These are phyloP conservation scores for Parathielavia hyrcaniae DNA, from an alignment of 495 filamentous ascomycete species.

Conservation along the genomic window DNA sequence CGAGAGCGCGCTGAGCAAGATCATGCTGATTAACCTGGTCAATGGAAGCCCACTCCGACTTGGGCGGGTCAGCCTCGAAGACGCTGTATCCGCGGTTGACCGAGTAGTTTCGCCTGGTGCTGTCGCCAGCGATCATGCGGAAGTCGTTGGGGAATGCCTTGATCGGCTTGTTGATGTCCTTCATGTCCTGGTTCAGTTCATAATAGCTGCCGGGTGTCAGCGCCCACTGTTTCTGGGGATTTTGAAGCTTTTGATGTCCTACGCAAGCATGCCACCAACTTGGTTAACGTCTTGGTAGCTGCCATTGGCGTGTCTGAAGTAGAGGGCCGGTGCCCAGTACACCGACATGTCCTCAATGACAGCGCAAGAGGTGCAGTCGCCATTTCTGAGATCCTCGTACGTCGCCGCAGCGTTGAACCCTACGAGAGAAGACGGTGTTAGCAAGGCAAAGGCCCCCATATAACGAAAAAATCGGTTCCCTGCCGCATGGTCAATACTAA, in stretches of 20 bases:
- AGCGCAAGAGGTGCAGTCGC: constrained; percentile 58
- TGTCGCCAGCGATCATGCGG: constrained; percentile 80
- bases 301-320: constrained; percentile 50
- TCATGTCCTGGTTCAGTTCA: constrained; percentile 50
- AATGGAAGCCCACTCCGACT: constrained; percentile 57
- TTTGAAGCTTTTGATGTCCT: constrained; percentile 22
- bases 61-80: constrained; percentile 59
- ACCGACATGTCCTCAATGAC: constrained; percentile 59
- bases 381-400: constrained; percentile 46
- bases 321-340: constrained; percentile 63
- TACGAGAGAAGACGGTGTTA: constrained; percentile 20
- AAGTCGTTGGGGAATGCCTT: constrained; percentile 73
- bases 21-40: constrained; percentile 56
- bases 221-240: neutral
- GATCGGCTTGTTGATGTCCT: constrained; percentile 46
- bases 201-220: constrained; percentile 54
- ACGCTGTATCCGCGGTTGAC: constrained; percentile 40
- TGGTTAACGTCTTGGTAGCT: constrained; percentile 45
- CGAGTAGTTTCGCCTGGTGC: constrained; percentile 60
- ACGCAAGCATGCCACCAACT: constrained; percentile 58
- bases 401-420: constrained; percentile 45
- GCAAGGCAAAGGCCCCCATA: neutral
- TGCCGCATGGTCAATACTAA: constrained; percentile 26
- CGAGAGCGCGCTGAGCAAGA: constrained; percentile 72
- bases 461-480: neutral